Evolutionary conservation across 176 grass and related monocot species (phyloP), one percentile per base, ranked within the genome.

Genomic region (Lolium multiflorum): DNA sequence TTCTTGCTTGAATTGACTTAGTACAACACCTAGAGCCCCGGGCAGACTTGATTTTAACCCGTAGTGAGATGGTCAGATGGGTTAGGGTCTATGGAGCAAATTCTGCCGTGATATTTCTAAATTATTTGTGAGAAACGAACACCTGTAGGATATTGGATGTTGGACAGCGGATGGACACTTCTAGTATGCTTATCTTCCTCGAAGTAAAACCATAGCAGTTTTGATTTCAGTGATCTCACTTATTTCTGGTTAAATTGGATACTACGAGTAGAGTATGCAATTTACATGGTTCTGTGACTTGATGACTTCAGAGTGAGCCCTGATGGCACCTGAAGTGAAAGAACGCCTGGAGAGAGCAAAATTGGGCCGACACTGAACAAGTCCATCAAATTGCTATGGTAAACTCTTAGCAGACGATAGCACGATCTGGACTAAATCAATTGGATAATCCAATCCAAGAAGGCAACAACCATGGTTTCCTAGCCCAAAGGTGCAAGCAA

Each of bases 1-100:
- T 28, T 38, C 13, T 85, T 50, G n/a, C 18, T 71, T 86, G 78
- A 78, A 62, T 31, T 82, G 39, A 17, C 43, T 77, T 17, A 41
- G 47, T 84, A 82, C 63, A 71, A 14, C 43, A 35, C 72, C 73
- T 87, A 18, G 73, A 87, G 79, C 89, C 89, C 72, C 84, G 79
- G 78, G 84, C 73, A 86, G 44, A 52, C 21, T 21, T 71, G 79
- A 56, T 51, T 79, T 83, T 57, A 73, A 63, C 46, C 54, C n/a
- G 11, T 22, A 64, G 12, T 37, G 11, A 55, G 44, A 60, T 62
- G 83, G 31, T 47, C 46, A 47, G 46, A 47, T 47, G 46, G 46
- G 39, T 71, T 62, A 59, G 37, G 51, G 18, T 74, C 46, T 57
- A 80, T 82, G 71, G 43, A 57, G 58, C 46, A 65, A 80, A 47